A percentile compares a stretch with the other conserved stretches of the same genome.
These are phyloP conservation scores for Fusarium subglutinans DNA, from an alignment of 2,329 filamentous ascomycete species.

Conservation along the genomic window DNA sequence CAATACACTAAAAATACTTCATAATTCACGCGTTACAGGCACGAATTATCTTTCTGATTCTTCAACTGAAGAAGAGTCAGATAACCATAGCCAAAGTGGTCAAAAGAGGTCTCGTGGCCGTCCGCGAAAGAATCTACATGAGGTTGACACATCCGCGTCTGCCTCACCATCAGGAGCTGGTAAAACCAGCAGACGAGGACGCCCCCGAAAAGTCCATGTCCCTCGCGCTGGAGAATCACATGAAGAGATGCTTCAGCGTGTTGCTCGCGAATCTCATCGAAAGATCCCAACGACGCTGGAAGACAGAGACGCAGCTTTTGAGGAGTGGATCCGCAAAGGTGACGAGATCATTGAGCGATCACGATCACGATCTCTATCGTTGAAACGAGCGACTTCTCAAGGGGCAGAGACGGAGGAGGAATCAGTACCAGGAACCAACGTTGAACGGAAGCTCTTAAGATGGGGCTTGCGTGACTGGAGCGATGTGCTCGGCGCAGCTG, in stretches of 20 bases:
- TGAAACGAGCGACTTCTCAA: conserved; percentile 23
- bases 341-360: conserved; percentile 41
- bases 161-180: conserved; percentile 9
- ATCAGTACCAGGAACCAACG: conserved; percentile 24
- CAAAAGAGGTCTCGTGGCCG: conserved; percentile 43
- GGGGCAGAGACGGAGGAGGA: conserved; percentile 29
- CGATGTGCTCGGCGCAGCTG: conserved; percentile 82
- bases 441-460: conserved; percentile 43
- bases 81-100: conserved; percentile 39
- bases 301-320: conserved; percentile 46
- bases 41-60: conserved; percentile 53
- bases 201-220: conserved; percentile 52
- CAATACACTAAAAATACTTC: conserved; percentile 73
- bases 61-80: conserved; percentile 50
- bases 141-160: conserved; percentile 8
- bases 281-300: conserved; percentile 39
- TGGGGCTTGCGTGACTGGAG: conserved; percentile 79
- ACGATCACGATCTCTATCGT: conserved; percentile 19
- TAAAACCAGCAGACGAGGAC: conserved; percentile 44
- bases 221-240: conserved; percentile 57
- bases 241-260: conserved; percentile 56
- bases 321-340: conserved; percentile 47
- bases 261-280: conserved; percentile 56
- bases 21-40: conserved; percentile 68
- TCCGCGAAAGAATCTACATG: conserved; percentile 32